phyloP scores from a whole-genome alignment of 2,329 filamentous ascomycete genomes.

The Arthrocladium fulminans region DNA sequence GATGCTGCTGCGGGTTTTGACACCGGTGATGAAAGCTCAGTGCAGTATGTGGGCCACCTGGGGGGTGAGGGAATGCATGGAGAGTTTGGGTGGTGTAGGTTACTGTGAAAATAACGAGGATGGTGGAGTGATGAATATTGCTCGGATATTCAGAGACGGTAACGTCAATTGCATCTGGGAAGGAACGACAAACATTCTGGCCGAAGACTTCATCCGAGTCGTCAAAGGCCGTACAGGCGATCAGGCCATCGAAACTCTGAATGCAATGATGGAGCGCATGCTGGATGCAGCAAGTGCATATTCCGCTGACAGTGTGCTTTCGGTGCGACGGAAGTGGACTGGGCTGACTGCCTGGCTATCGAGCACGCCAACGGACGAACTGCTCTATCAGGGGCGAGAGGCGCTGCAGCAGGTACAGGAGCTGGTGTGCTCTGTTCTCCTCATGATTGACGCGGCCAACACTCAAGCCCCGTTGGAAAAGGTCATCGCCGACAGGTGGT shows the following conservation, averaged over 20 bases:
- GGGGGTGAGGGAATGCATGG: conserved; percentile 31
- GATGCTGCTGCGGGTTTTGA: conserved; percentile 14
- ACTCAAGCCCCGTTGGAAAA: conserved; percentile 26
- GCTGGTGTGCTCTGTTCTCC: conserved; percentile 27
- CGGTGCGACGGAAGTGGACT: conserved; percentile 11
- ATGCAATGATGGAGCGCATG: conserved; percentile 15
- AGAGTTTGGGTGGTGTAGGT: conserved; percentile 32
- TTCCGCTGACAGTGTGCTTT: conserved; percentile 41
- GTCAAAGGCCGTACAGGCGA: conserved; percentile 10
- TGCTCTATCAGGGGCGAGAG: conserved; percentile 6
- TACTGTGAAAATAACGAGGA: conserved; percentile 38
- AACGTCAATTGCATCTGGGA: conserved; percentile 51
- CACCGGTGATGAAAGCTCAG: conserved; percentile 28
- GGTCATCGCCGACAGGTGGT: conserved; percentile 32
- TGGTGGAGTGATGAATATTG: conserved; percentile 54
- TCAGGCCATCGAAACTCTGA: not conserved
- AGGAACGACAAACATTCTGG: conserved; percentile 62
- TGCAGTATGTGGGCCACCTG: conserved; percentile 27
- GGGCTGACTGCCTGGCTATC: conserved; percentile 8
- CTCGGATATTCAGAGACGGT: conserved; percentile 57
- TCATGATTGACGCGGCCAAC: conserved; percentile 31
- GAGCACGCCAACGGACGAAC: conserved; percentile 7
- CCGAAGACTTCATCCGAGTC: conserved; percentile 41
- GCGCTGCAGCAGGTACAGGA: conserved; percentile 9
- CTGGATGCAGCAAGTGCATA: conserved; percentile 25